These are phyloP conservation scores for Fraxinus floribunda DNA, from an alignment of 305 asterid genomes.

Conservation along the genomic window DNA sequence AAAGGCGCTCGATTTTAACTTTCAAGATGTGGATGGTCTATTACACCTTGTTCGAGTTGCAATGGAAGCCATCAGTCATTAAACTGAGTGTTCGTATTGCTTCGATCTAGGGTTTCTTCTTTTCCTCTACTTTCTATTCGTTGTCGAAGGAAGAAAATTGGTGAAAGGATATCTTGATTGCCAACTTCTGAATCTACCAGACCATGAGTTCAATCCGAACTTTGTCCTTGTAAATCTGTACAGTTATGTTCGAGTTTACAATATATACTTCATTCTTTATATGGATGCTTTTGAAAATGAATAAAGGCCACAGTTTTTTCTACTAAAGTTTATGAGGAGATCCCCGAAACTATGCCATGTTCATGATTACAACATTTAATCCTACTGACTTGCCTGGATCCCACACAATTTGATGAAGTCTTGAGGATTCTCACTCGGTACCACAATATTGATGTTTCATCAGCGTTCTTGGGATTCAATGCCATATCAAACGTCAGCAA, in stretches of 20 bases:
- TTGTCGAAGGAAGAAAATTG: constrained; percentile 11
- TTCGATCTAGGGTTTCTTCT: constrained; percentile 24
- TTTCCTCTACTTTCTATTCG: not conserved
- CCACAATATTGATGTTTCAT: not conserved
- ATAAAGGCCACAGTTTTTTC: not conserved
- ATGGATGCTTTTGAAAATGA: constrained; percentile 23
- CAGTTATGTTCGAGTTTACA: constrained; percentile 33
- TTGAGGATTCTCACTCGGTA: constrained; percentile 19
- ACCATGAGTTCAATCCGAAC: constrained; percentile 27
- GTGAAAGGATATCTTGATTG: constrained; percentile 9
- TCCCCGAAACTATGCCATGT: not conserved
- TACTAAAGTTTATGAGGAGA: constrained; percentile 28
- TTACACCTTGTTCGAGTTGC: constrained; percentile 81
- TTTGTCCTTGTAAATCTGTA: constrained; percentile 40
- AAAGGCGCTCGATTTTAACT: constrained; percentile 83
- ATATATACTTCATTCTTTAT: constrained; percentile 32
- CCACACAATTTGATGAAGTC: constrained; percentile 23
- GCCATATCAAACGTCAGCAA: constrained; percentile 17
- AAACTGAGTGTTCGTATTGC: constrained; percentile 25
- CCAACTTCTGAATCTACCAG: constrained; percentile 8
- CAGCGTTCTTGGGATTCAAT: constrained; percentile 9
- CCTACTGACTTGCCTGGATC: constrained; percentile 22
- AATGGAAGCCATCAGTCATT: constrained; percentile 66
- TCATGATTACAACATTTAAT: constrained; percentile 7
- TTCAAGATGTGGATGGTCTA: constrained; percentile 78